A percentile compares a stretch with the other conserved stretches of the same genome.
phyloP scores from a whole-genome alignment of 306 rosid genomes.

The Vigna nakashimae region DNA sequence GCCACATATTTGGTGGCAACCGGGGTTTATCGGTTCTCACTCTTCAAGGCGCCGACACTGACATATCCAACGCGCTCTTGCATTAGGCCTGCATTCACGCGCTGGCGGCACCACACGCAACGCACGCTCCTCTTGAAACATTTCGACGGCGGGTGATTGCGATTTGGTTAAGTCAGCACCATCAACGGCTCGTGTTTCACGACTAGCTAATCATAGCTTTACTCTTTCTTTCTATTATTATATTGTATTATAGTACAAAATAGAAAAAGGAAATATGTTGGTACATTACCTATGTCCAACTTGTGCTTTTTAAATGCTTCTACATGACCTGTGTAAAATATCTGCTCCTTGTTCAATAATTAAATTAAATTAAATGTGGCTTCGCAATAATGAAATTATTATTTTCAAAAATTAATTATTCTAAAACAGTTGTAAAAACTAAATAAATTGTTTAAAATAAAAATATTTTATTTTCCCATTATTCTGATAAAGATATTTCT shows the following conservation, averaged over 20 bases:
- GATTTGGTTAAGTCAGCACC: neutral
- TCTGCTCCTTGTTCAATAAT: neutral
- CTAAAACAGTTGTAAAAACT: too few species aligned
- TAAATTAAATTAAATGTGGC: neutral
- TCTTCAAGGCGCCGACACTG: constrained; percentile 53
- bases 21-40: constrained; percentile 42
- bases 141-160: constrained; percentile 15
- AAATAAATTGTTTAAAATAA: too few species aligned
- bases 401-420: too few species aligned
- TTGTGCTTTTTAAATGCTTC: neutral
- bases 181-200: constrained; percentile 41
- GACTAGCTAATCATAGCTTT: constrained; percentile 1
- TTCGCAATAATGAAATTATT: neutral
- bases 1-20: constrained; percentile 40
- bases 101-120: constrained; percentile 45
- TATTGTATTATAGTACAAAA: neutral
- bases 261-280: neutral
- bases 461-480: too few species aligned
- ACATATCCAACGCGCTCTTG: constrained; percentile 49
- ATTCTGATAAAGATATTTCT: too few species aligned
- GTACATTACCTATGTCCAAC: constrained; percentile 6
- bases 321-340: neutral
- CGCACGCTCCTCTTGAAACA: constrained; percentile 42
- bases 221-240: neutral
- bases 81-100: neutral